A percentile compares a stretch with the other conserved stretches of the same genome.
These are phyloP conservation scores for Euphorbia celastroides DNA, from an alignment of 441 rosid genomes.

Conservation along the genomic window DNA sequence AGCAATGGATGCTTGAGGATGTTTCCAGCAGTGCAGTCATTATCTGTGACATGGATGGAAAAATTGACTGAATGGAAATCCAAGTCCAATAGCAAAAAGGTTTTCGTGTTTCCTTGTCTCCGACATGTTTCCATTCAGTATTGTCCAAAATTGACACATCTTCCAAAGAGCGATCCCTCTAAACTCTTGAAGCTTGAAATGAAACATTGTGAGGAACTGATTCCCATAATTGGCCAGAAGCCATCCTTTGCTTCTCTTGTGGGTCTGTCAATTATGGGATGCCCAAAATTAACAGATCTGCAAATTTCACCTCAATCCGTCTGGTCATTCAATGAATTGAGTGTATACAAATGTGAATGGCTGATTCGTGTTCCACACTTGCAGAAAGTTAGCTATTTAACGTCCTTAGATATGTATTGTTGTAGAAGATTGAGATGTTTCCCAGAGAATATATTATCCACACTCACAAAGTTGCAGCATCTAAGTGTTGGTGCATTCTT, in stretches of 20 bases:
- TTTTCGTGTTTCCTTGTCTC: no score
- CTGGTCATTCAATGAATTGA: slow-evolving; percentile 1
- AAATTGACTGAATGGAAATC: no score
- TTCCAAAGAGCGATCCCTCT: background rate
- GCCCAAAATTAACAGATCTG: slow-evolving; percentile 7
- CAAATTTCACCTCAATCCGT: background rate
- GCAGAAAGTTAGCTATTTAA: slow-evolving; percentile 2
- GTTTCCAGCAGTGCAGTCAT: background rate
- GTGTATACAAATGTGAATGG: background rate
- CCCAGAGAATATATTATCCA: no score
- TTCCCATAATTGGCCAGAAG: background rate
- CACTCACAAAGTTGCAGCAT: no score
- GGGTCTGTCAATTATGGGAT: background rate
- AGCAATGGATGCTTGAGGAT: background rate
- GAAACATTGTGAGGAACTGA: background rate
- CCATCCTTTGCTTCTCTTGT: slow-evolving; percentile 7
- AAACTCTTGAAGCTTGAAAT: slow-evolving; percentile 14
- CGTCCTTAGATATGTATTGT: background rate
- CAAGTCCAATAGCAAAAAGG: no score
- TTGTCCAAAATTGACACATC: no score
- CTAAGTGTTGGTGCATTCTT: slow-evolving; percentile 11
- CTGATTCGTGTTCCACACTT: slow-evolving; percentile 11
- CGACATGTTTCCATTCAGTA: no score
- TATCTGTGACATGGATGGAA: no score
- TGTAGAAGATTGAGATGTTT: no score